Percentiles rank a stretch among this genome's conserved stretches.
phyloP scores from a whole-genome alignment of 805 yeast genomes.

The Ogataea pilisensis region DNA sequence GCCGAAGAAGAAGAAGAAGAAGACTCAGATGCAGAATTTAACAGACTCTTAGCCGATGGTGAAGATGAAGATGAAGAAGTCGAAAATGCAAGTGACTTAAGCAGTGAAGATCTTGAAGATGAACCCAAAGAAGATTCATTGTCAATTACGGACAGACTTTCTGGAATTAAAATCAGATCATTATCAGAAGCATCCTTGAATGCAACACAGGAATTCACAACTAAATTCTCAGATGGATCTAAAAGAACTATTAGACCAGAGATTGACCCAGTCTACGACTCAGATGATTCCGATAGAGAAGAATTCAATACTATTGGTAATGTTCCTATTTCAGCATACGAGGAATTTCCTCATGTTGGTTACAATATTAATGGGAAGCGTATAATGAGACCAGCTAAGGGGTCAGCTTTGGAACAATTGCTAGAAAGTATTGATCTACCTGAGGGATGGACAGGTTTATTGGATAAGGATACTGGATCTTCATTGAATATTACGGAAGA shows the following conservation, averaged over 20 bases:
- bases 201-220: constrained; percentile 33
- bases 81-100: constrained; percentile 32
- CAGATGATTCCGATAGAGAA: constrained; percentile 88
- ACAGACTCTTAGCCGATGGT: constrained; percentile 46
- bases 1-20: constrained; percentile 30
- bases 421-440: constrained; percentile 91
- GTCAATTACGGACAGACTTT: constrained; percentile 50
- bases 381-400: constrained; percentile 98
- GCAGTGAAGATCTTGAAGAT: constrained; percentile 43
- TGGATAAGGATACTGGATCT: constrained; percentile 85
- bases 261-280: constrained; percentile 90
- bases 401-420: constrained; percentile 87
- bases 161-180: constrained; percentile 50
- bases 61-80: constrained; percentile 32
- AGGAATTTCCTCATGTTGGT: constrained; percentile 96
- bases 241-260: constrained; percentile 81
- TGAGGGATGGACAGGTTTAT: constrained; percentile 97
- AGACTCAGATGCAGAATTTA: constrained; percentile 62
- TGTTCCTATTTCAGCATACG: constrained; percentile 89
- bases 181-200: constrained; percentile 36
- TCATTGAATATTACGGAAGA: constrained; percentile 78
- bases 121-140: constrained; percentile 49
- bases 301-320: constrained; percentile 85
- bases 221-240: constrained; percentile 72
- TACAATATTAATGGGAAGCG: constrained; percentile 96